Evolutionary conservation across 75 land plant species (phyloP).

Genomic region (Cunninghamia lanceolata): DNA sequence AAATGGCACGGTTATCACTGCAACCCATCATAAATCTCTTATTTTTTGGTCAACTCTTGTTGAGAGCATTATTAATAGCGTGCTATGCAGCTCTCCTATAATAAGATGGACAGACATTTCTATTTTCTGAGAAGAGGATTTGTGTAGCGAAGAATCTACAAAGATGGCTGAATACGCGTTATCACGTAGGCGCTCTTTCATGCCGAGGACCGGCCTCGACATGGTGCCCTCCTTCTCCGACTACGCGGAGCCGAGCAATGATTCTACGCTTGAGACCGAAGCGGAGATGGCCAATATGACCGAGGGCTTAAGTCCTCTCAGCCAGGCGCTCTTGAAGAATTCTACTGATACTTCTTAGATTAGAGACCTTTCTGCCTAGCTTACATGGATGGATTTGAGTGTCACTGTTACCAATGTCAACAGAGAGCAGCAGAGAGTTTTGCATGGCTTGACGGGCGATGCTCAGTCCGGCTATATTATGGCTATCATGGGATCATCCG

Average conservation of each 20-base stretch:
- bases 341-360: conserved; percentile 8
- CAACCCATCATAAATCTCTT: no score
- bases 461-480: conserved; percentile 52
- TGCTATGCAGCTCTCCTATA: no score
- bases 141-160: not conserved
- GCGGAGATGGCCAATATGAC: not conserved
- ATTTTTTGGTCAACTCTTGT: no score
- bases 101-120: no score
- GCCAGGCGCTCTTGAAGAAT: conserved; percentile 7
- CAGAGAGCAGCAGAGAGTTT: conserved; percentile 28
- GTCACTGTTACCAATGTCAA: conserved; percentile 32
- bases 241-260: not conserved
- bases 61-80: no score
- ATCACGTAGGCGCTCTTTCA: conserved; percentile 5
- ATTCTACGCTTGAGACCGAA: not conserved
- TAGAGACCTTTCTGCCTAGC: conserved; percentile 8
- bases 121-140: no score
- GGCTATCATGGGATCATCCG: conserved; percentile 65
- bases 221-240: conserved; percentile 6
- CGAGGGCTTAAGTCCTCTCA: conserved; percentile 8
- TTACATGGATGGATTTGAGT: no score
- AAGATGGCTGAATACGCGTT: not conserved
- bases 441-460: conserved; percentile 45
- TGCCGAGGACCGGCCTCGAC: not conserved
- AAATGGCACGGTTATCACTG: no score